Conservation (phyloP, 2,329 filamentous ascomycete genomes). For the Cercospora canescens region DNA sequence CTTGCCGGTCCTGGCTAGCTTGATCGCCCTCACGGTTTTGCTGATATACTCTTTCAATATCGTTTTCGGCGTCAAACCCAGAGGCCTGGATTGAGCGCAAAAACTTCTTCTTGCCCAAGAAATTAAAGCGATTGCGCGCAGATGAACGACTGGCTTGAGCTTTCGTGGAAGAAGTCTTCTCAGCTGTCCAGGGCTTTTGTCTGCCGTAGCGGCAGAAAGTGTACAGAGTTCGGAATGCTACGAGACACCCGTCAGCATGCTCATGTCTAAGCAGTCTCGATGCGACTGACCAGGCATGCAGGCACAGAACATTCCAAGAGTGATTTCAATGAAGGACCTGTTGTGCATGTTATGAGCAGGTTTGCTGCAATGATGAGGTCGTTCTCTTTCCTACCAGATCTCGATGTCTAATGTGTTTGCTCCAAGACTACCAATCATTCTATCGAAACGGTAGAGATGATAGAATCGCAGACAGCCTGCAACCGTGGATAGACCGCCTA, state of each 20-base stretch:
- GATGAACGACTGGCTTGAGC: not conserved
- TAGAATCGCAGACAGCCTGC: slow-evolving; percentile 3
- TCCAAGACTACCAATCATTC: not conserved
- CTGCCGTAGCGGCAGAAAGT: not conserved
- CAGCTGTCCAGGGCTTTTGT: not conserved
- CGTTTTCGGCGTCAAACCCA: not conserved
- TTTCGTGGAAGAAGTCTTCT: not conserved
- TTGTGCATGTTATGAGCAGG: not conserved
- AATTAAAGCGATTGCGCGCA: not conserved
- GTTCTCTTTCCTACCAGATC: not conserved
- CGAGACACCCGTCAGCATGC: not conserved
- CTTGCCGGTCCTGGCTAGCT: not conserved
- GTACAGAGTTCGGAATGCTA: slow-evolving; percentile 1
- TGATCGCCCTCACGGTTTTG: not conserved
- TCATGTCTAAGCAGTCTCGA: not conserved
- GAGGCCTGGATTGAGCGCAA: not conserved
- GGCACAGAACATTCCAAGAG: slow-evolving; percentile 1
- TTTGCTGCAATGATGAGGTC: not conserved
- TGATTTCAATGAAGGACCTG: not conserved
- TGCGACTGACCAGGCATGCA: slow-evolving; percentile 2
- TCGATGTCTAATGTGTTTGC: not conserved
- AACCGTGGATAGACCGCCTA: not conserved
- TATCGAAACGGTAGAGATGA: not conserved
- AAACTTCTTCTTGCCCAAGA: not conserved
- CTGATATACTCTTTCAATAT: not conserved